phyloP scores from a whole-genome alignment of 176 grass and related monocot species.

The Oryza glaberrima region DNA sequence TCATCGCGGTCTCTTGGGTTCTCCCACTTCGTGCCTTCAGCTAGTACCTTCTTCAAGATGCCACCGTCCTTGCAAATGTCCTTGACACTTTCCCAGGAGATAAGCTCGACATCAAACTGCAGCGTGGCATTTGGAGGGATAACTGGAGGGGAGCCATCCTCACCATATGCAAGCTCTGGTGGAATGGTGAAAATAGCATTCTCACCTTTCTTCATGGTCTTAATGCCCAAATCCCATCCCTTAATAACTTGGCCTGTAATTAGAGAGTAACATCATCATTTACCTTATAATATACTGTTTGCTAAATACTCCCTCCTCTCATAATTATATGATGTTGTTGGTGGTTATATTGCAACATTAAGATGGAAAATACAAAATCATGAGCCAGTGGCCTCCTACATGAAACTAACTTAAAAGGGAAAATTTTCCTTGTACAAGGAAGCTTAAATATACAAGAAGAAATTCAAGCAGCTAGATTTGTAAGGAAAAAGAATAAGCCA shows the following conservation, averaged over 20 bases:
- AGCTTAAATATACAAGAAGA: neutral
- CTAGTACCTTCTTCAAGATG: conserved; percentile 76
- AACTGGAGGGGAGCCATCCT: conserved; percentile 70
- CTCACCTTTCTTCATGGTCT: conserved; percentile 93
- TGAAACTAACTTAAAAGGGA: neutral
- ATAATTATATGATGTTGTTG: neutral
- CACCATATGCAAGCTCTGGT: conserved; percentile 79
- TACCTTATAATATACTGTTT: neutral
- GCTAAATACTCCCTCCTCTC: neutral
- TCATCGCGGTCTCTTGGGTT: conserved; percentile 87
- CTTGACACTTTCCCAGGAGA: conserved; percentile 78
- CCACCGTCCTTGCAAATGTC: conserved; percentile 89
- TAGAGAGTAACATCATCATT: neutral
- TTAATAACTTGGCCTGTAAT: conserved; percentile 83
- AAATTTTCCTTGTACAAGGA: neutral
- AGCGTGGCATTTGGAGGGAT: conserved; percentile 78
- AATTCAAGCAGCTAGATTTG: neutral
- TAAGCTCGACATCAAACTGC: conserved; percentile 84
- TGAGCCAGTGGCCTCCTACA: neutral
- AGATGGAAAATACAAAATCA: neutral
- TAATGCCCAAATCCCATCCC: conserved; percentile 90
- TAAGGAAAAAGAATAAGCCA: neutral
- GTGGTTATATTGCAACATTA: neutral
- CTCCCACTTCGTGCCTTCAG: conserved; percentile 87
- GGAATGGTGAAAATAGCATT: conserved; percentile 88